A percentile compares a stretch with the other conserved stretches of the same genome.
Conservation (phyloP, 139 green algal species). For the Closterium sp. region DNA sequence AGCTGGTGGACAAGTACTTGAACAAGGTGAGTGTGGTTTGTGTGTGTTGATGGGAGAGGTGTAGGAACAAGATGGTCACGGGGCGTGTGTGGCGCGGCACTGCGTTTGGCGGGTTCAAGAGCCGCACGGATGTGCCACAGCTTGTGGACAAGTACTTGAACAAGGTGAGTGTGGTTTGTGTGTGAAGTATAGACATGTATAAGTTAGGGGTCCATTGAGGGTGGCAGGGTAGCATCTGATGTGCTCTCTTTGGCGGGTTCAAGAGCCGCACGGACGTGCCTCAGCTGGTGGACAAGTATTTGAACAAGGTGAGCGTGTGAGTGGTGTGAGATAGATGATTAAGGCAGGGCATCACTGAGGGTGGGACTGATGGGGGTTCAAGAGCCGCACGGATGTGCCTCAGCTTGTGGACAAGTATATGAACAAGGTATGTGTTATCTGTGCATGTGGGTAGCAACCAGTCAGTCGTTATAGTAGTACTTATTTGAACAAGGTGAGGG, state of each 20-base stretch:
- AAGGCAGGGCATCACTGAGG: no score
- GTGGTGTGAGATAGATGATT: no score
- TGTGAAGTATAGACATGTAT: no score
- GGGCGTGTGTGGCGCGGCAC: neutral
- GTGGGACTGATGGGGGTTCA: no score
- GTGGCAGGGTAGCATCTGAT: no score
- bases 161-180: neutral
- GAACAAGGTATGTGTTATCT: slow-evolving; percentile 4
- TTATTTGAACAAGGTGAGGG: no score
- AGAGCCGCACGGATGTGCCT: slow-evolving; percentile 73
- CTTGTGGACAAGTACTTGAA: no score
- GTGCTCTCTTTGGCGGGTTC: slow-evolving; percentile 92
- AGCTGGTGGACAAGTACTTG: slow-evolving; percentile 72
- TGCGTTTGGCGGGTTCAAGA: neutral
- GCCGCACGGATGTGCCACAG: no score
- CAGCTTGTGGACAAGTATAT: slow-evolving; percentile 73
- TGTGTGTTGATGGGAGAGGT: neutral
- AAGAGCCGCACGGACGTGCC: slow-evolving; percentile 78
- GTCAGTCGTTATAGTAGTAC: no score
- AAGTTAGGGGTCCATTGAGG: no score
- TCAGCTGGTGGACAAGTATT: slow-evolving; percentile 71
- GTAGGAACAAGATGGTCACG: neutral
- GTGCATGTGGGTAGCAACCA: no score
- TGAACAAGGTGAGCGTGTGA: neutral
- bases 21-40: slow-evolving; percentile 17